Percentiles rank a stretch among this genome's conserved stretches.
Evolutionary conservation across 2,329 filamentous ascomycete genomes (phyloP).

Genomic region (Xenoacremonium recifei): DNA sequence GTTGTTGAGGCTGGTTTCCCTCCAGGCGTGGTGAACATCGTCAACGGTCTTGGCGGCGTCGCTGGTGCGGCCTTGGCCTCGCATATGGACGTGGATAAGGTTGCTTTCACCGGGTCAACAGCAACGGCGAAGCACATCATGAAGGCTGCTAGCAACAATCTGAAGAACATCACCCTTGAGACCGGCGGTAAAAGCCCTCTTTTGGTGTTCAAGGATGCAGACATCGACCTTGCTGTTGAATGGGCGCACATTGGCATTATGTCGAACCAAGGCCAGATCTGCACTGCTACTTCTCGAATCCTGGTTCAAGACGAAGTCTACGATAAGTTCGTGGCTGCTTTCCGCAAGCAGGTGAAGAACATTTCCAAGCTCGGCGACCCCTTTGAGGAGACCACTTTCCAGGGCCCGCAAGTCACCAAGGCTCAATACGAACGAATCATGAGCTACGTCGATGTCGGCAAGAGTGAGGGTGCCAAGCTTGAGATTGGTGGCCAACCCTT

Average conservation of each 20-base stretch:
- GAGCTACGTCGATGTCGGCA: conserved; percentile 67
- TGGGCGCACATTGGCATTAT: conserved; percentile 49
- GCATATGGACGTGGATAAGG: conserved; percentile 70
- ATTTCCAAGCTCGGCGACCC: conserved; percentile 68
- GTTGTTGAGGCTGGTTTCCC: conserved; percentile 74
- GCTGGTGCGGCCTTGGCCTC: conserved; percentile 66
- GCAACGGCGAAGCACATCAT: conserved; percentile 71
- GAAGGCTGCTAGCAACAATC: conserved; percentile 66
- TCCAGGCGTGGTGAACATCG: conserved; percentile 71
- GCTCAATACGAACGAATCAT: conserved; percentile 69
- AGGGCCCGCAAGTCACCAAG: conserved; percentile 73
- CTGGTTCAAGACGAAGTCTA: conserved; percentile 60
- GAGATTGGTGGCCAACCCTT: conserved; percentile 54
- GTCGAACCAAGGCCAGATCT: conserved; percentile 64
- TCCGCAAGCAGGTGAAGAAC: conserved; percentile 57
- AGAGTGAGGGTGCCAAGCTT: conserved; percentile 68
- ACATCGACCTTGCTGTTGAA: conserved; percentile 67
- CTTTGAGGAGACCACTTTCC: conserved; percentile 67
- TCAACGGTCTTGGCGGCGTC: conserved; percentile 68
- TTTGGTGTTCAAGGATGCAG: conserved; percentile 63
- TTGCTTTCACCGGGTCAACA: conserved; percentile 77
- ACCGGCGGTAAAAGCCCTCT: conserved; percentile 66
- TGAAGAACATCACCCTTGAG: conserved; percentile 66
- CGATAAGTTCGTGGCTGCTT: conserved; percentile 62
- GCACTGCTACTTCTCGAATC: conserved; percentile 66